These are phyloP conservation scores for Diospyros kaki DNA, from an alignment of 148 eudicot species.

Conservation along the genomic window DNA sequence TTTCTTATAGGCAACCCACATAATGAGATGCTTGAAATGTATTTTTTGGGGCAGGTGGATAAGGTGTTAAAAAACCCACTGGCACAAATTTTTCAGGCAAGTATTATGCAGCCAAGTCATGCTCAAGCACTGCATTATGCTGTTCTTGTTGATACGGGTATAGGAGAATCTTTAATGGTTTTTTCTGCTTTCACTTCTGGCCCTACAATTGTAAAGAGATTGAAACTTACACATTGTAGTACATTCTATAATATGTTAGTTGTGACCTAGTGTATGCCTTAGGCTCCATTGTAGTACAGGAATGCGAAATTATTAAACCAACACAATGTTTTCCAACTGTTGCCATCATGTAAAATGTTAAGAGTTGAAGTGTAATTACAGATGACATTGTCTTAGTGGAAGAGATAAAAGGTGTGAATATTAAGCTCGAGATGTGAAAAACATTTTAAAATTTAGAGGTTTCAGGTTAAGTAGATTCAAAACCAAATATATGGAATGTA, in stretches of 20 bases:
- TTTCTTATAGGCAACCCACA: no score
- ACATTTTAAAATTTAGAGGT: no score
- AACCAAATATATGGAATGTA: no score
- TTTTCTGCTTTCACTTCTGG: neutral
- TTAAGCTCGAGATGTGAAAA: neutral
- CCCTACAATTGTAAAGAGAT: no score
- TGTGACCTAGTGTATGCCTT: neutral
- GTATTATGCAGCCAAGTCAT: neutral
- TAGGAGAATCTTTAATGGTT: conserved; percentile 1
- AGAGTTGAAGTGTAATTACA: neutral
- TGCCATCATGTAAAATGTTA: neutral
- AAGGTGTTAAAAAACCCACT: neutral
- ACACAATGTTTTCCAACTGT: neutral
- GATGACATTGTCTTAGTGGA: no score
- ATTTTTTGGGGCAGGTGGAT: no score
- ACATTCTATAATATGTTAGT: neutral
- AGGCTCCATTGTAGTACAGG: neutral
- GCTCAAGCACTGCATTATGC: neutral
- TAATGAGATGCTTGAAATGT: no score
- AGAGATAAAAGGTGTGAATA: no score
- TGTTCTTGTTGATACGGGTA: conserved; percentile 2
- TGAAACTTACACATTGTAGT: no score
- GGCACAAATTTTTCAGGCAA: neutral
- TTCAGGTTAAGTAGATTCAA: no score
- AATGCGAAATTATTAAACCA: neutral